phyloP scores from a whole-genome alignment of 768 basidiomycete genomes.

The Russula brevipes region DNA sequence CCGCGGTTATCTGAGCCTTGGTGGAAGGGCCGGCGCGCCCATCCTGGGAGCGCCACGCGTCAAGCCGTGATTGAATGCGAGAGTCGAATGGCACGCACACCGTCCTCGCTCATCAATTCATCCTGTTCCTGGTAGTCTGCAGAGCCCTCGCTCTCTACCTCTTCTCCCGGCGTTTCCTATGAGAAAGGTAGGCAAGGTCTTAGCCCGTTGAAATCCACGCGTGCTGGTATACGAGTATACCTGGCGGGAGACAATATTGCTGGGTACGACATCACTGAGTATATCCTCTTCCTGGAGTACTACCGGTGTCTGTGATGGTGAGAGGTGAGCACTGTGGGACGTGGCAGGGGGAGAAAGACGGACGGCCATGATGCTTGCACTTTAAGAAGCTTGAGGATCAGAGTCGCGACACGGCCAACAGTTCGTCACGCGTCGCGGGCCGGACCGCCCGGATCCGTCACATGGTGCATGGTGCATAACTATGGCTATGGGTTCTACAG shows the following conservation, averaged over 20 bases:
- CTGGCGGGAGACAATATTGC: constrained; percentile 86
- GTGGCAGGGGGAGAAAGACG: constrained; percentile 9
- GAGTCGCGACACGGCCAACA: background rate
- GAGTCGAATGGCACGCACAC: constrained; percentile 25
- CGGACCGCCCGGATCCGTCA: constrained; percentile 29
- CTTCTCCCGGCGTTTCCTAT: constrained; percentile 61
- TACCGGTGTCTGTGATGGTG: constrained; percentile 18
- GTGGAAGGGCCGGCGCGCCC: constrained; percentile 35
- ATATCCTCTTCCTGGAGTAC: constrained; percentile 64
- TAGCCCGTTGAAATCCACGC: constrained; percentile 17
- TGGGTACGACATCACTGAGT: constrained; percentile 85
- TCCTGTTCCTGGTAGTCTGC: constrained; percentile 48
- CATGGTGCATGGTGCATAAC: no score
- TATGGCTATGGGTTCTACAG: no score
- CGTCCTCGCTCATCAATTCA: constrained; percentile 52
- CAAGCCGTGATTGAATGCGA: constrained; percentile 27
- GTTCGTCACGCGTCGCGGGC: constrained; percentile 18
- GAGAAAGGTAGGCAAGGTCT: constrained; percentile 28
- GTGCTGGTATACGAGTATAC: constrained; percentile 37
- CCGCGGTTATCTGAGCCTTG: constrained; percentile 37
- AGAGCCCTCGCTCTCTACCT: constrained; percentile 69
- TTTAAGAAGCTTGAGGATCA: background rate
- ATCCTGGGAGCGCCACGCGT: constrained; percentile 36
- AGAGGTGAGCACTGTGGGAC: background rate
- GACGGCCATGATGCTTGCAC: constrained; percentile 24